These are phyloP conservation scores for Teratosphaeria destructans DNA, from an alignment of 2,329 filamentous ascomycete genomes.

Conservation along the genomic window DNA sequence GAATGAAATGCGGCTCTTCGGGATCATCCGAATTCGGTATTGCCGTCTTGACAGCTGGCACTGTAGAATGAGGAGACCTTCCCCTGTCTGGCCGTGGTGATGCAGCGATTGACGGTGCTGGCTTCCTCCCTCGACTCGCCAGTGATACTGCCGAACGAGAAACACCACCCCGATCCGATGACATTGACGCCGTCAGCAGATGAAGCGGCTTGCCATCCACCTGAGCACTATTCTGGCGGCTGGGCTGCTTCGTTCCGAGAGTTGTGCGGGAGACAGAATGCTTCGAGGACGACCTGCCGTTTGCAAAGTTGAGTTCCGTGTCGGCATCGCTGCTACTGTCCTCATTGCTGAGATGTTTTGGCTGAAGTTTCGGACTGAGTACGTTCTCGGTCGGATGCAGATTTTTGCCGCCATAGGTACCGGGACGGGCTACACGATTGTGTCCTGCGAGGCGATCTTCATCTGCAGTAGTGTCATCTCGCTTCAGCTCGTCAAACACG, in stretches of 20 bases:
- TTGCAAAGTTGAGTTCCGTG: constrained; percentile 24
- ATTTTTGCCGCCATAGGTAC: constrained; percentile 65
- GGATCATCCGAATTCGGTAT: background rate
- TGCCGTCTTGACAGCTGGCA: constrained; percentile 11
- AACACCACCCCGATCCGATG: constrained; percentile 17
- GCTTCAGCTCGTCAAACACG: constrained; percentile 84
- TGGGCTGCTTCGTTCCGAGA: constrained; percentile 20
- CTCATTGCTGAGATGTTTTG: constrained; percentile 17
- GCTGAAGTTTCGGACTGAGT: constrained; percentile 46
- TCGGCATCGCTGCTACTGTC: constrained; percentile 25
- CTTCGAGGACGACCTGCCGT: constrained; percentile 23
- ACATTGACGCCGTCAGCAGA: constrained; percentile 20
- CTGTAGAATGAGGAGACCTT: constrained; percentile 20
- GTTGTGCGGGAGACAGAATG: constrained; percentile 16
- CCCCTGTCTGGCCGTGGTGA: constrained; percentile 19
- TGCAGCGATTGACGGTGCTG: constrained; percentile 12
- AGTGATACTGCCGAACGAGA: constrained; percentile 15
- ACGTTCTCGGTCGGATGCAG: constrained; percentile 88
- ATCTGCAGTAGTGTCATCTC: constrained; percentile 80
- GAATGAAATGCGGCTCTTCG: constrained; percentile 35
- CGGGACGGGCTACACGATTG: constrained; percentile 53
- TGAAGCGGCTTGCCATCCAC: constrained; percentile 25
- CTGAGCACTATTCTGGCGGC: constrained; percentile 29
- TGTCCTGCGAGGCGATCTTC: constrained; percentile 83
- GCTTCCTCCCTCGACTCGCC: constrained; percentile 8